Evolutionary conservation across 495 filamentous ascomycete species (phyloP).

Genomic region (Aspergillus sclerotiicarbonarius): DNA sequence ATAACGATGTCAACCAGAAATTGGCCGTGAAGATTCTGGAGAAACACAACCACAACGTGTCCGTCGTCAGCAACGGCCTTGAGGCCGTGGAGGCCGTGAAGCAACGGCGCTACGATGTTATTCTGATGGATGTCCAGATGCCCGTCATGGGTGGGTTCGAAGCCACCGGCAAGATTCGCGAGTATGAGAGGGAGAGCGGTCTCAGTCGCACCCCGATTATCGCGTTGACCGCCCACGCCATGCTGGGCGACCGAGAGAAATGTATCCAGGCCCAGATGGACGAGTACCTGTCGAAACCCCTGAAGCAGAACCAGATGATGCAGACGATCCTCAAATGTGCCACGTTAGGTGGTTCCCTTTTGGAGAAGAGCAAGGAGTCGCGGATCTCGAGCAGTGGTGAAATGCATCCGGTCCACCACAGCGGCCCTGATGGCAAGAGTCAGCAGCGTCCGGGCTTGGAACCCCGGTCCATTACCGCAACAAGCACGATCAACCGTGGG

Average conservation of each 20-base stretch:
- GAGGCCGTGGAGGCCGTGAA: conserved; percentile 90
- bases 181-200: conserved; percentile 77
- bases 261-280: conserved; percentile 99
- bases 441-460: conserved; percentile 46
- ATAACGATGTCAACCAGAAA: conserved; percentile 97
- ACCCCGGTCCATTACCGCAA: conserved; percentile 60
- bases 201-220: conserved; percentile 90
- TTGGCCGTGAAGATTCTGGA: conserved; percentile 95
- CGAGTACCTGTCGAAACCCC: conserved; percentile 95
- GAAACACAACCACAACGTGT: conserved; percentile 96
- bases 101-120: conserved; percentile 89
- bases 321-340: conserved; percentile 97
- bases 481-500: conserved; percentile 51
- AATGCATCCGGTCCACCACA: conserved; percentile 41
- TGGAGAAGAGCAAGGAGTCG: conserved; percentile 67
- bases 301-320: conserved; percentile 97
- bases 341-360: conserved; percentile 83
- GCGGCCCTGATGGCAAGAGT: conserved; percentile 26
- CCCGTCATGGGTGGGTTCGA: conserved; percentile 99
- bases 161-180: conserved; percentile 93
- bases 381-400: conserved; percentile 56
- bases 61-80: conserved; percentile 90
- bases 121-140: conserved; percentile 99
- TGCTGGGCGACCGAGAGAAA: conserved; percentile 98
- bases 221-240: conserved; percentile 95